These are phyloP conservation scores for Osmozyma mogii DNA, from an alignment of 805 yeast species.

Conservation along the genomic window DNA sequence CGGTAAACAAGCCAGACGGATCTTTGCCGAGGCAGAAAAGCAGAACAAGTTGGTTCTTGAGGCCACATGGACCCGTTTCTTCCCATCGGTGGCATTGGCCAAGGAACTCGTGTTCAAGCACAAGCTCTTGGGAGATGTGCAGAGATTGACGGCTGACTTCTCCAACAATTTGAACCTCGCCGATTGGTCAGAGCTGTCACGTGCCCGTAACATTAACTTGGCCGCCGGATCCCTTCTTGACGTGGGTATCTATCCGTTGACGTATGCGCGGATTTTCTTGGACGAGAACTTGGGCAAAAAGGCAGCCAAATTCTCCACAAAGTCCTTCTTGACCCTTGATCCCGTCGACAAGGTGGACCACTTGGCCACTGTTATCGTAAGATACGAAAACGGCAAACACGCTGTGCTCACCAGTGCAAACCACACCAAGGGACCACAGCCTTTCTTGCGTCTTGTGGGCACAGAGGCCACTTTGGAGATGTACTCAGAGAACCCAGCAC, in stretches of 20 bases:
- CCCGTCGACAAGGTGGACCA: constrained; percentile 35
- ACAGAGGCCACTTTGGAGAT: constrained; percentile 25
- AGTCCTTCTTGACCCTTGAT: constrained; percentile 29
- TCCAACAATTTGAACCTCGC: constrained; percentile 23
- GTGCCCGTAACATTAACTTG: constrained; percentile 36
- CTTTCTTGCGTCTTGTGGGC: constrained; percentile 28
- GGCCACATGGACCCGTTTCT: constrained; percentile 51
- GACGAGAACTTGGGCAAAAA: constrained; percentile 25
- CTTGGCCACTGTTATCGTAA: constrained; percentile 27
- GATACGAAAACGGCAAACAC: constrained; percentile 33
- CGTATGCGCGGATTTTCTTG: constrained; percentile 35
- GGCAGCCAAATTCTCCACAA: constrained; percentile 17
- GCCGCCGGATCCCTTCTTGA: constrained; percentile 55
- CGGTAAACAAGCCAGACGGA: constrained; percentile 32
- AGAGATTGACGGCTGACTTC: constrained; percentile 37
- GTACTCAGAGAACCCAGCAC: constrained; percentile 26
- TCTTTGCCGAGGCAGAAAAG: constrained; percentile 35
- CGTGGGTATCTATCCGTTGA: constrained; percentile 45
- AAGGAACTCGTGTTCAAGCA: constrained; percentile 30
- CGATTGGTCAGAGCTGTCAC: constrained; percentile 15
- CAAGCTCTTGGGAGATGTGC: constrained; percentile 38
- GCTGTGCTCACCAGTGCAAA: constrained; percentile 29
- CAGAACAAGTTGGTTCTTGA: constrained; percentile 46
- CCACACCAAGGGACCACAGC: constrained; percentile 18
- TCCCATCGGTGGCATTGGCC: constrained; percentile 36